These are phyloP conservation scores for Pichia terricola DNA, from an alignment of 1,139 yeast genomes.

Conservation along the genomic window DNA sequence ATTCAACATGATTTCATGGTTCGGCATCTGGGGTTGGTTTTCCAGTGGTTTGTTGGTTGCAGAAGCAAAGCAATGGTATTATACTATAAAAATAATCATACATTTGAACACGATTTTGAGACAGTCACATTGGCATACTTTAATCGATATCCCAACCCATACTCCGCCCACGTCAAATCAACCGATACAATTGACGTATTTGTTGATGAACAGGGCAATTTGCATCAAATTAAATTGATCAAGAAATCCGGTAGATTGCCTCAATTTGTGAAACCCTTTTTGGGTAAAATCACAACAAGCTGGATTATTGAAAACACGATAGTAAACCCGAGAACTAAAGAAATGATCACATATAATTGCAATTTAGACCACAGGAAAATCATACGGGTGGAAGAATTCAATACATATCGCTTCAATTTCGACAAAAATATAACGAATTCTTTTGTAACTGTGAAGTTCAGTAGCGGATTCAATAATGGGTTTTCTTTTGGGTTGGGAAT, in stretches of 20 bases:
- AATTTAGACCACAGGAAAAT: constrained; percentile 81
- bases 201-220: constrained; percentile 53
- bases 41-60: too few species aligned
- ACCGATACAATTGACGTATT: constrained; percentile 63
- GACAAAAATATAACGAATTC: constrained; percentile 30
- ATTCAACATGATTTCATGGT: too few species aligned
- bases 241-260: constrained; percentile 80
- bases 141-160: constrained; percentile 87
- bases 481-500: constrained; percentile 36
- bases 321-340: constrained; percentile 52
- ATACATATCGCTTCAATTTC: constrained; percentile 37
- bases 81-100: constrained; percentile 47
- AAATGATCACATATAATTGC: constrained; percentile 64
- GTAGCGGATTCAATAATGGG: constrained; percentile 48
- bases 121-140: constrained; percentile 74
- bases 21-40: too few species aligned
- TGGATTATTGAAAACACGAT: constrained; percentile 80
- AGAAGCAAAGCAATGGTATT: constrained; percentile 44
- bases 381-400: constrained; percentile 70
- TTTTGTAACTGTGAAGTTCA: constrained; percentile 50
- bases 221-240: constrained; percentile 67
- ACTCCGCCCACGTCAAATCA: constrained; percentile 77
- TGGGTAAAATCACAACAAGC: constrained; percentile 63
- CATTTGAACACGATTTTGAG: constrained; percentile 54
- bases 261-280: constrained; percentile 63